These are phyloP conservation scores for Phaffia rhodozyma DNA, from an alignment of 1,284 basidiomycete species.

Conservation along the genomic window DNA sequence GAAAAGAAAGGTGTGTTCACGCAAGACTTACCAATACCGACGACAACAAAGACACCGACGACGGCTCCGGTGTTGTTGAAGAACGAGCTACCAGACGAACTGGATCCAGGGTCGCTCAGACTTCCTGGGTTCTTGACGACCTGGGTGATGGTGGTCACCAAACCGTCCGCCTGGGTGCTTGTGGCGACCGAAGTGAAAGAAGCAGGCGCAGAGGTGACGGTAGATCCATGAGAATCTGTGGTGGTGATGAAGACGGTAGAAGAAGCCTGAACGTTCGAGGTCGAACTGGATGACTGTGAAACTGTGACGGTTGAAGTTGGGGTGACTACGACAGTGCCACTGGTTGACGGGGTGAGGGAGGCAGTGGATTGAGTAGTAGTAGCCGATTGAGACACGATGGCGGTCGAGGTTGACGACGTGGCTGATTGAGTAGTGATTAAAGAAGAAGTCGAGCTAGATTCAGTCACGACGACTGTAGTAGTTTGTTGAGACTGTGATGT, in stretches of 20 bases:
- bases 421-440: no score
- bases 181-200: constrained; percentile 29
- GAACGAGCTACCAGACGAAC: constrained; percentile 26
- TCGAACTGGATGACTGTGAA: no score
- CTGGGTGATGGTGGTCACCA: constrained; percentile 33
- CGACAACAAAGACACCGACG: constrained; percentile 37
- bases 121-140: constrained; percentile 32
- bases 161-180: constrained; percentile 29
- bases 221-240: constrained; percentile 27
- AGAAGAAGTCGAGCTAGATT: no score
- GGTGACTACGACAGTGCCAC: no score
- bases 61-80: constrained; percentile 37
- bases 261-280: constrained; percentile 13
- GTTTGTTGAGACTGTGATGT: no score
- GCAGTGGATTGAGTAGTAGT: no score
- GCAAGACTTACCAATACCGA: constrained; percentile 27
- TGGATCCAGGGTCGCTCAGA: constrained; percentile 25
- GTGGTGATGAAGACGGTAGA: constrained; percentile 28
- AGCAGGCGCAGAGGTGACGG: constrained; percentile 28
- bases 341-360: no score
- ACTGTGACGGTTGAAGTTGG: no score
- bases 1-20: no score
- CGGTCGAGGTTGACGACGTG: no score
- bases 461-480: no score
- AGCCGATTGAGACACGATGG: no score